A percentile compares a stretch with the other conserved stretches of the same genome.
Evolutionary conservation across 805 yeast species (phyloP).

Genomic region (Starmerella bacillaris): DNA sequence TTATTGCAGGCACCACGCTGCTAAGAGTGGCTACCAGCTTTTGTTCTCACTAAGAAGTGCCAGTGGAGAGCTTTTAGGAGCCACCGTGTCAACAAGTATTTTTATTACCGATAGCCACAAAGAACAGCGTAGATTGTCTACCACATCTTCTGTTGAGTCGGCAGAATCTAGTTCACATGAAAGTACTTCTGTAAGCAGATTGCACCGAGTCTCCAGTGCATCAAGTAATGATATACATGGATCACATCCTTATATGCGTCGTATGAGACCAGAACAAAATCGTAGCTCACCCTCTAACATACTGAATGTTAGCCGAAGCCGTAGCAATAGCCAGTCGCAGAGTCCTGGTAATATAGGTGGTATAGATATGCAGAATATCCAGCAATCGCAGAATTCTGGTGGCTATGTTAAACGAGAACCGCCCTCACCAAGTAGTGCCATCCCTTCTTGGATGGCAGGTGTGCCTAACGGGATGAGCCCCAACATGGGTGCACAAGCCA

Average conservation of each 20-base stretch:
- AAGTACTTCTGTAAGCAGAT: not conserved
- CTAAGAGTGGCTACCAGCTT: conserved; percentile 64
- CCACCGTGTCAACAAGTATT: conserved; percentile 51
- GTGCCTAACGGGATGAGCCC: conserved; percentile 1
- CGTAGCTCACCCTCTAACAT: not conserved
- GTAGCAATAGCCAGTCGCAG: not conserved
- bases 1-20: conserved; percentile 90
- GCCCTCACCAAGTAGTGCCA: conserved; percentile 3
- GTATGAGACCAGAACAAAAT: too few species aligned
- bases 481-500: not conserved
- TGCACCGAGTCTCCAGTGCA: not conserved
- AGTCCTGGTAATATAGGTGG: not conserved
- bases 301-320: not conserved
- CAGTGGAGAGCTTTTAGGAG: conserved; percentile 48
- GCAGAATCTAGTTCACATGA: not conserved
- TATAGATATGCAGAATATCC: too few species aligned
- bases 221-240: too few species aligned
- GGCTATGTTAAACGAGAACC: not conserved
- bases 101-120: conserved; percentile 93
- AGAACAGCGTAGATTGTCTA: conserved; percentile 18
- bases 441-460: conserved; percentile 11
- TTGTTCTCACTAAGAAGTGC: conserved; percentile 43
- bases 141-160: not conserved
- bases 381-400: too few species aligned
- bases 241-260: too few species aligned